phyloP scores from a whole-genome alignment of 306 rosid species.

The Castanea mollissima region DNA sequence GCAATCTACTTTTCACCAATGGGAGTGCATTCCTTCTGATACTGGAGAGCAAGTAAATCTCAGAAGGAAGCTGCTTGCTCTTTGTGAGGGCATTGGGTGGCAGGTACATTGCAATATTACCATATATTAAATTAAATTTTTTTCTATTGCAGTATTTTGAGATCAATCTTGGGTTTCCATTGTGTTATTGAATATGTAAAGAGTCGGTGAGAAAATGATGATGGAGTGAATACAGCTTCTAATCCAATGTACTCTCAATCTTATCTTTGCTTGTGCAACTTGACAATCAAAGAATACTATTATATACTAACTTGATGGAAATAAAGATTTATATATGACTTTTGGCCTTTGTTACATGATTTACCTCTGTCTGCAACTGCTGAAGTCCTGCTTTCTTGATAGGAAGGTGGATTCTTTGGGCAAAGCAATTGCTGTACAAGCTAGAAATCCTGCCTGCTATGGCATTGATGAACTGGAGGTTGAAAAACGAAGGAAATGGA shows the following conservation, averaged over 20 bases:
- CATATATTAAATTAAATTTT: background rate
- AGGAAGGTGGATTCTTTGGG: constrained; percentile 98
- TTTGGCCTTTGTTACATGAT: background rate
- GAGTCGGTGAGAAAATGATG: constrained; percentile 3
- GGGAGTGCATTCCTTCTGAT: constrained; percentile 56
- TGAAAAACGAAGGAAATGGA: constrained; percentile 93
- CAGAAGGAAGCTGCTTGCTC: constrained; percentile 63
- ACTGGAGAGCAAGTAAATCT: constrained; percentile 56
- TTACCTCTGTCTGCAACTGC: constrained; percentile 29
- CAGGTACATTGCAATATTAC: constrained; percentile 50
- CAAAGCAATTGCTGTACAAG: constrained; percentile 88
- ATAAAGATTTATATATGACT: background rate
- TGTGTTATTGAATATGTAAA: background rate
- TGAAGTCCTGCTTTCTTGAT: constrained; percentile 73
- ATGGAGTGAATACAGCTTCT: background rate
- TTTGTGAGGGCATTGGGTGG: constrained; percentile 87
- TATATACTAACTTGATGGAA: background rate
- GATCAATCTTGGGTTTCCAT: background rate
- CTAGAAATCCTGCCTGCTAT: constrained; percentile 85
- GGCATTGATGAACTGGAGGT: constrained; percentile 89
- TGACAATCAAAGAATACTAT: background rate
- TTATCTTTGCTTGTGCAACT: no score
- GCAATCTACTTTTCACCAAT: constrained; percentile 76
- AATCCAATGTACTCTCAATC: background rate
- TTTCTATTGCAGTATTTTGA: background rate